A percentile compares a stretch with the other conserved stretches of the same genome.
Evolutionary conservation across 1,139 yeast species (phyloP).

Genomic region (Geotrichum macrosporum): DNA sequence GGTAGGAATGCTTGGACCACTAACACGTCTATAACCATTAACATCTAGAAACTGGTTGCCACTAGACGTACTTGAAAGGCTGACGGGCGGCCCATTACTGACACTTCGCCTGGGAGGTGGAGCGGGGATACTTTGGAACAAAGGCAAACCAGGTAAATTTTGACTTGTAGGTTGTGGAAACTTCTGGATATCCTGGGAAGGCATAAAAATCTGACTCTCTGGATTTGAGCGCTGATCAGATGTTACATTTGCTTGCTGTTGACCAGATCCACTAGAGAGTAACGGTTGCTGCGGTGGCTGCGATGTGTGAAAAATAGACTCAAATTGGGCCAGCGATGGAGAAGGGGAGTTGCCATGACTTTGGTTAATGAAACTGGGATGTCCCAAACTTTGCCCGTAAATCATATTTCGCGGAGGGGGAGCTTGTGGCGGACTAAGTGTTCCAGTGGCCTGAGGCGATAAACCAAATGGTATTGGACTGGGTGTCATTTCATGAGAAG

Average conservation of each 20-base stretch:
- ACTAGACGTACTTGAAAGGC: conserved; percentile 1
- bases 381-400: background rate
- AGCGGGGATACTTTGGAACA: conserved; percentile 7
- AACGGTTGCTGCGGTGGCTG: conserved; percentile 1
- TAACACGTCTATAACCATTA: conserved; percentile 1
- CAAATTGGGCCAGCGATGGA: conserved; percentile 16
- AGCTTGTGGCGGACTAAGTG: conserved; percentile 6
- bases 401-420: conserved; percentile 9
- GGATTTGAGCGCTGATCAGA: conserved; percentile 1
- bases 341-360: conserved; percentile 4
- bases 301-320: conserved; percentile 10
- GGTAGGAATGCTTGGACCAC: conserved; percentile 6
- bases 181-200: background rate
- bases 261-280: background rate
- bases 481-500: background rate
- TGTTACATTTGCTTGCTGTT: background rate
- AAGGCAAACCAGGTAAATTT: background rate
- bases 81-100: conserved; percentile 9
- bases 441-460: conserved; percentile 12
- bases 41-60: conserved; percentile 9
- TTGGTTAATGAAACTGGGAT: background rate
- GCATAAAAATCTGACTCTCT: background rate
- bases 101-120: conserved; percentile 17
- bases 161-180: background rate
- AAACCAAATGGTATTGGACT: conserved; percentile 13